phyloP scores from a whole-genome alignment of 1,139 yeast species.

The Wickerhamomyces sp. region DNA sequence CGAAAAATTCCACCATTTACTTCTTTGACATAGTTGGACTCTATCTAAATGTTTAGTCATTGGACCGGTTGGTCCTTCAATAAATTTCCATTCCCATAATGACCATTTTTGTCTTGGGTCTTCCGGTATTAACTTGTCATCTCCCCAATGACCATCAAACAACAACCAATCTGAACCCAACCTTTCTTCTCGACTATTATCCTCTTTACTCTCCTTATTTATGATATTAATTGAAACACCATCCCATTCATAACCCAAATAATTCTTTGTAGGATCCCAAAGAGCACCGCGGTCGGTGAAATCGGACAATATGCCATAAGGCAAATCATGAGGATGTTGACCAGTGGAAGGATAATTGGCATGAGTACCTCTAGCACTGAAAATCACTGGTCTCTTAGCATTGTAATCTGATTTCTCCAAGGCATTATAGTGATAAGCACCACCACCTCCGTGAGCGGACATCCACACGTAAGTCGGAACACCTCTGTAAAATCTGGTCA shows the following conservation, averaged over 20 bases:
- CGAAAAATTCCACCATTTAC: slow-evolving; percentile 73
- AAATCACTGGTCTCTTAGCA: slow-evolving; percentile 61
- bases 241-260: slow-evolving; percentile 73
- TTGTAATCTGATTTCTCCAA: slow-evolving; percentile 59
- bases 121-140: slow-evolving; percentile 53
- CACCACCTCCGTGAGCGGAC: slow-evolving; percentile 98
- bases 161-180: slow-evolving; percentile 72
- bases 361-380: slow-evolving; percentile 93
- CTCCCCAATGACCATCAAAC: slow-evolving; percentile 91
- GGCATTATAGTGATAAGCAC: slow-evolving; percentile 73
- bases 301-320: slow-evolving; percentile 77
- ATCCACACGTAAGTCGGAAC: slow-evolving; percentile 91
- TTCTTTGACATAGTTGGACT: slow-evolving; percentile 69
- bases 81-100: slow-evolving; percentile 84
- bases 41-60: slow-evolving; percentile 69
- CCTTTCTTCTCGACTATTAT: slow-evolving; percentile 48
- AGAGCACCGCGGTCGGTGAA: slow-evolving; percentile 92
- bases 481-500: slow-evolving; percentile 79
- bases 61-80: slow-evolving; percentile 93
- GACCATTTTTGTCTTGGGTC: slow-evolving; percentile 85
- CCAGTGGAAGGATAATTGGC: slow-evolving; percentile 97
- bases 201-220: slow-evolving; percentile 28
- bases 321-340: slow-evolving; percentile 92
- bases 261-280: slow-evolving; percentile 89
- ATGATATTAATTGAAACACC: slow-evolving; percentile 37